Evolutionary conservation across 1,139 yeast species (phyloP), one percentile per base, ranked within the genome.

Genomic region (Suzukiozyma palmioleophila): DNA sequence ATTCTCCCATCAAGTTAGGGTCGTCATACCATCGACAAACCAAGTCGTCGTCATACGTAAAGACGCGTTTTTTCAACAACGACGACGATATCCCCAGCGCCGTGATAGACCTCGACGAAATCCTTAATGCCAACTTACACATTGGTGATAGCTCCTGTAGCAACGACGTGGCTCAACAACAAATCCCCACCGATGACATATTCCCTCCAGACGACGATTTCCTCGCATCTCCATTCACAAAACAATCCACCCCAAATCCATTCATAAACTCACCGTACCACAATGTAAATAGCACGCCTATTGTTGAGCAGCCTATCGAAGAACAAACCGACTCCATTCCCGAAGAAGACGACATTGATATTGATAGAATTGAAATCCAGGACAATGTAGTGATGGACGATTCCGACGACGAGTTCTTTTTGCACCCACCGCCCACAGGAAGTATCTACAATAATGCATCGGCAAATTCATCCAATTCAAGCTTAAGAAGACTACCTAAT

Each of bases 91-190:
- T 77, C 3, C 85, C 85, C 0, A 81, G 79, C 48, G 83, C 84
- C 3, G 69, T 78, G 26, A 81, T 81, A 30, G 84, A 81, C 50
- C 60, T 81, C 41, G 85, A 81, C 50, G 78, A 77, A 40, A 80
- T 81, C 11, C 59, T 76, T 13, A 72, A 71, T 43, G 66, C 70
- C 7, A 64, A 62, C 48, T 46, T 62, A 37, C 67, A 66, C 40
- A 59, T 62, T 16, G 62, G 64, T 7, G 57, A 46, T 36, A 37
- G 41, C 16, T 37, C 32, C 13, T 18, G 22, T 7, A 26, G 32
- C 26, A 18, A 32, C 38, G 16, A 26, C 5, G 8, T 26, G 28
- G 14, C 25, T 8, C 18, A 22, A 28, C 15, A 16, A 11, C 36
- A 33, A 25, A 33, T 33, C 5, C 26, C 36, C 5, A 33, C 36